Percentiles rank a stretch among this genome's conserved stretches.
Conservation (phyloP, 2,329 filamentous ascomycete species). For the Penicillium paneum region DNA sequence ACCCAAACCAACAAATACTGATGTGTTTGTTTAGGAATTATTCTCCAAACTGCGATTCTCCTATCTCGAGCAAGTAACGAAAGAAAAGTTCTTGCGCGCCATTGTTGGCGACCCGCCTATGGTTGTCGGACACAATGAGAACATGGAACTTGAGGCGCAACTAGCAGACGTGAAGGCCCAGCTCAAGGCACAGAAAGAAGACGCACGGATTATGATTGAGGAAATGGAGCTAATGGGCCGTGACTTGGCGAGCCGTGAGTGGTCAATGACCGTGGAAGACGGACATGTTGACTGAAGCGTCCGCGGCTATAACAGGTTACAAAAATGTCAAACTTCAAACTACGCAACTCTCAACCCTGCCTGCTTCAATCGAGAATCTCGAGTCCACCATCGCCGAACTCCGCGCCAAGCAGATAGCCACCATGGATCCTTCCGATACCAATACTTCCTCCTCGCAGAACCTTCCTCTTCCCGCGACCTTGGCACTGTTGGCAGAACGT, state of each 20-base stretch:
- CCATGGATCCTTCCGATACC: conserved; percentile 55
- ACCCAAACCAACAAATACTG: neutral
- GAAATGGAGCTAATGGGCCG: conserved; percentile 69
- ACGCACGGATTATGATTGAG: conserved; percentile 69
- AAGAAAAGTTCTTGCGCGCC: conserved; percentile 92
- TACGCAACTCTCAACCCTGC: conserved; percentile 50
- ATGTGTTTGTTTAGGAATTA: conserved; percentile 58
- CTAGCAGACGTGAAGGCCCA: conserved; percentile 67
- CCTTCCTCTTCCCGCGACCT: conserved; percentile 41
- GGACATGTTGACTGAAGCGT: neutral
- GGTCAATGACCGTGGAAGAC: neutral
- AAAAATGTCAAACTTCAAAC: conserved; percentile 54
- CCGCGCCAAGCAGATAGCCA: conserved; percentile 57
- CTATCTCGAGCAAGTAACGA: conserved; percentile 97
- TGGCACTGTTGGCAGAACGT: conserved; percentile 40
- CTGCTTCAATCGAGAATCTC: conserved; percentile 51
- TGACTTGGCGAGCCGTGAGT: conserved; percentile 58
- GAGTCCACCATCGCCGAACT: conserved; percentile 50
- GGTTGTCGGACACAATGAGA: conserved; percentile 78
- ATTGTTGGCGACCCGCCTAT: conserved; percentile 88
- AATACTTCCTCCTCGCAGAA: conserved; percentile 36
- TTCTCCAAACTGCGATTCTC: conserved; percentile 96
- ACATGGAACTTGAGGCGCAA: conserved; percentile 70
- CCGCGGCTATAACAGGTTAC: conserved; percentile 43
- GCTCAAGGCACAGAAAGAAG: conserved; percentile 74